Evolutionary conservation across 768 basidiomycete species (phyloP).

Genomic region (Neoboletus subvelutipes): DNA sequence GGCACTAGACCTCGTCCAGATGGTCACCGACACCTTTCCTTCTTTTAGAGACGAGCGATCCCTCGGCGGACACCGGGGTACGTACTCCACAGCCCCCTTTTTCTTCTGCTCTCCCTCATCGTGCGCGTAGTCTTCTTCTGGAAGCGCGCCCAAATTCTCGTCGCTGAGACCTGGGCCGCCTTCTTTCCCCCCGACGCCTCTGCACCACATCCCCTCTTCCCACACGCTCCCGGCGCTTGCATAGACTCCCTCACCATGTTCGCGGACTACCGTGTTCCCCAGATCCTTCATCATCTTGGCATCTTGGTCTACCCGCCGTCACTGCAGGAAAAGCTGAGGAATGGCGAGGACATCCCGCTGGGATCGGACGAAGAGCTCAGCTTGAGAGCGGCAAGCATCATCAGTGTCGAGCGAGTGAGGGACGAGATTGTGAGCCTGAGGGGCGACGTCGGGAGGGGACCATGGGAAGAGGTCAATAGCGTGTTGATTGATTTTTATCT

Average conservation of each 20-base stretch:
- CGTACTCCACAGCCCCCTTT: not conserved
- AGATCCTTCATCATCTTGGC: constrained; percentile 81
- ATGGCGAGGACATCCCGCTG: constrained; percentile 44
- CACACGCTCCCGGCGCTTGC: constrained; percentile 49
- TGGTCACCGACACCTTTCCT: constrained; percentile 69
- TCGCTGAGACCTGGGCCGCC: constrained; percentile 91
- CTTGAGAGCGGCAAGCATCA: constrained; percentile 74
- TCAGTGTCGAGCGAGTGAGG: constrained; percentile 76
- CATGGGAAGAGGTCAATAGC: constrained; percentile 48
- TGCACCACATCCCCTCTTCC: constrained; percentile 70
- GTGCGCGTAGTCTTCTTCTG: constrained; percentile 64
- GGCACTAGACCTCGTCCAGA: constrained; percentile 69
- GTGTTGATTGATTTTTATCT: constrained; percentile 90
- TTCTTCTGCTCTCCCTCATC: not conserved
- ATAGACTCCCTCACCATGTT: constrained; percentile 88
- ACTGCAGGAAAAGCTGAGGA: constrained; percentile 51
- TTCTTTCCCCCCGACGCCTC: constrained; percentile 62
- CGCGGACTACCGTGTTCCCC: constrained; percentile 90
- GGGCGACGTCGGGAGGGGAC: constrained; percentile 27
- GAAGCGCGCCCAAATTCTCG: constrained; percentile 90
- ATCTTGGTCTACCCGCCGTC: constrained; percentile 70
- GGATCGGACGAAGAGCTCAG: constrained; percentile 75
- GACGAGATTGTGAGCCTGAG: constrained; percentile 47
- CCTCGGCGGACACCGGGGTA: constrained; percentile 61
- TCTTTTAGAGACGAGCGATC: constrained; percentile 70